Evolutionary conservation across 345 rosid genomes (phyloP).

Genomic region (Erucastrum elatum): DNA sequence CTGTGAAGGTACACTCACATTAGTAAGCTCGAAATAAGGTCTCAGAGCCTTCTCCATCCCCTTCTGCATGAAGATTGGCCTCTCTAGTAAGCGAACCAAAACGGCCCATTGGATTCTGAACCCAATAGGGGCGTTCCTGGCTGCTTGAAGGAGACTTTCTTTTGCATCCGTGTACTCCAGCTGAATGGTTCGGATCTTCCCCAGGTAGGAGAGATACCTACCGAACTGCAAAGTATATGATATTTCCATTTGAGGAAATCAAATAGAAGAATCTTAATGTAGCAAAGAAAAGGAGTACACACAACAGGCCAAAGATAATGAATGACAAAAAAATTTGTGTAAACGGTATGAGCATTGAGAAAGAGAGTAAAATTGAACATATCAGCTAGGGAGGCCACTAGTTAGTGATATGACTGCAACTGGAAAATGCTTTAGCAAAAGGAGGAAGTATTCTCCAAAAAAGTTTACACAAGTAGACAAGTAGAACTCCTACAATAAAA

Average conservation of each 20-base stretch:
- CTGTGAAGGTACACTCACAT: slow-evolving; percentile 53
- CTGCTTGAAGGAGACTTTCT: slow-evolving; percentile 87
- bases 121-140: slow-evolving; percentile 77
- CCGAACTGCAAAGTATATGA: slow-evolving; percentile 59
- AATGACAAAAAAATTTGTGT: not conserved
- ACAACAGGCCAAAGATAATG: not conserved
- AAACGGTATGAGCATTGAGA: not conserved
- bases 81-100: slow-evolving; percentile 69
- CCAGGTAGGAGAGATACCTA: slow-evolving; percentile 79
- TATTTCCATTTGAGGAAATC: not conserved
- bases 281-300: not conserved
- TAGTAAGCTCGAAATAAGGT: slow-evolving; percentile 88
- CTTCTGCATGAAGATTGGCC: slow-evolving; percentile 77
- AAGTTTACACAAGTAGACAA: no score
- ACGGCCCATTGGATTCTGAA: slow-evolving; percentile 88
- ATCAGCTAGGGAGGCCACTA: not conserved
- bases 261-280: not conserved
- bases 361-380: not conserved
- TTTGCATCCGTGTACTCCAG: slow-evolving; percentile 91
- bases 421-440: not conserved
- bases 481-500: no score
- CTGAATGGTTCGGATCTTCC: slow-evolving; percentile 88
- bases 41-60: slow-evolving; percentile 83
- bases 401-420: not conserved
- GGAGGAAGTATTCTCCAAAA: no score